Evolutionary conservation across 2,329 filamentous ascomycete genomes (phyloP), one percentile per base, ranked within the genome.

Genomic region (Sclerotinia sclerotiorum): DNA sequence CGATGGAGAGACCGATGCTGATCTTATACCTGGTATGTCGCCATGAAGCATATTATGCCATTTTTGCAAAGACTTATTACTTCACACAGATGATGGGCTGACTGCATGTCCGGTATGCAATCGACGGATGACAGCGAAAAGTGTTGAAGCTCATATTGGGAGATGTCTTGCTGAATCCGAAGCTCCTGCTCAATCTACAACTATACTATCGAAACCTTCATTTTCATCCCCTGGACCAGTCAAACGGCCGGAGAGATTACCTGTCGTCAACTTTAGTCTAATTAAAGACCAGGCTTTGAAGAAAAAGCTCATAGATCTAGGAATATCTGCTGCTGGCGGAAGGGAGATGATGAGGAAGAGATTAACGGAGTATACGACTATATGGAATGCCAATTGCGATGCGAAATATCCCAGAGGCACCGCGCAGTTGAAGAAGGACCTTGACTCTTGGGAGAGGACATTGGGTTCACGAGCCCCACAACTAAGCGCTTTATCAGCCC

Each of bases 341-440:
- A 90, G 90, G 57, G 81, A 84, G 57, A 82, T 94, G 1, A 82
- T 98, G 66, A 90, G 94, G 77, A 86, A 85, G 72, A 87, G 96
- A 24, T 94, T 98, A 76, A 92, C 87, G 32, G 95, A 99, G 79
- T 99, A 94, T 94, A 85, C 95, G 64, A 97, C 95, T 49, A 81
- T 99, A 24, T 97, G 93, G 90, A 99, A 99, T 78, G 92, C 96
- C 15, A 99, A 99, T 77, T 97, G 93, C 79, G 95, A 99, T 79
- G 90, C 94, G 2, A 86, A 85, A 48, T 82, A 82, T 1, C 93
- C 93, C 0, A 91, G 90, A 76, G 83, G 83, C 15, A 92, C 91
- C 71, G 76, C 80, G 8, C 89, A 95, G 68, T 79, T 99, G 5
- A 79, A 97, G 21, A 87, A 86, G 19, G 94, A 98, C 70, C 79